Evolutionary conservation across 345 rosid genomes (phyloP), one percentile per base, ranked within the genome.

Genomic region (Brassica cretica): DNA sequence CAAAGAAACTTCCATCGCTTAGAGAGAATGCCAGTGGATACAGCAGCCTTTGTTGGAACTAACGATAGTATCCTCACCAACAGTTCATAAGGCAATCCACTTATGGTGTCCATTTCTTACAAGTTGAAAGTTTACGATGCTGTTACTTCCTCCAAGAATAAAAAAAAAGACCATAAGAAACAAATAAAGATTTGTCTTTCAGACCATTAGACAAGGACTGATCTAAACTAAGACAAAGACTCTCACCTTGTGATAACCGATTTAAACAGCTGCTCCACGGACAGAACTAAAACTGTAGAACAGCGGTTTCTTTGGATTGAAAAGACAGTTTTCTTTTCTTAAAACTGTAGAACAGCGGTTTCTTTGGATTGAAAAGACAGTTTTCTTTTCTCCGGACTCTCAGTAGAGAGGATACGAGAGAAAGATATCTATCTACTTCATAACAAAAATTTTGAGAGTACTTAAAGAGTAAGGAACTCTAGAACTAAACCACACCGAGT

Each of bases 181-280:
- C 0, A 44, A 12, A 44, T n/a, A 51, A n/a, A 3, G 58, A 6
- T 51, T n/a, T 51, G 10, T 53, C 10, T 53, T 53, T 53, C 9
- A 53, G 24, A 53, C 59, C 21, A 53, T 15, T 5, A 15, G 59
- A 53, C 21, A 7, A 53, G 53, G 53, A 46, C 19, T 51, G 56
- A 51, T n/a, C 8, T 51, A 51, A 51, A 51, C 56, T n/a, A 15
- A n/a, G 25, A 39, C 16, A 0, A 8, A 5, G 61, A 8, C 72
- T 67, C 30, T 16, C 8, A 89, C 97, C 93, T 93, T 92, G 27
- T 82, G 78, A 77, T 85, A 88, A 53, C 93, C 94, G 32, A 75
- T 67, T 25, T 89, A 87, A 30, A 86, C 80, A 41, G 93, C 93
- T 9, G 82, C 56, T 37, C 72, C 84, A 27, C 97, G 86, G 70